These are phyloP conservation scores for Dictyostelium citrinum DNA, from an alignment of 78 protist species.

Conservation along the genomic window DNA sequence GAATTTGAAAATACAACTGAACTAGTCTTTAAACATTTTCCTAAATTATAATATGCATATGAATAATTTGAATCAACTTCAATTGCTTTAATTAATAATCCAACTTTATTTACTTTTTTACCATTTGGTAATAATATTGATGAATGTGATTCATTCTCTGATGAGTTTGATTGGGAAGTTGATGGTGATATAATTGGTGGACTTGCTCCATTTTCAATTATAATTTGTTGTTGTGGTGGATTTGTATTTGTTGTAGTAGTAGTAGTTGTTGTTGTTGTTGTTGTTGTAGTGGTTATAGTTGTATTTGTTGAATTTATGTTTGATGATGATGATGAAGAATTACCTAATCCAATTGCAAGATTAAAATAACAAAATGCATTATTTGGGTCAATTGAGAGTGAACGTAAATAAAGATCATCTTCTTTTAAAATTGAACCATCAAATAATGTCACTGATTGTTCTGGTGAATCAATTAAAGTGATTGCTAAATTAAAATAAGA, in stretches of 20 bases:
- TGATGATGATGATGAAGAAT: neutral
- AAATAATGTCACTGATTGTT: neutral
- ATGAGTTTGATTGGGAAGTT: neutral
- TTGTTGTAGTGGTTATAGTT: neutral
- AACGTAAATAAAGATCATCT: neutral
- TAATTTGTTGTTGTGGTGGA: neutral
- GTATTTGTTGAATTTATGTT: neutral
- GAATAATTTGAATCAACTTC: neutral
- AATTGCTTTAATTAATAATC: neutral
- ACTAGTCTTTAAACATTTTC: neutral
- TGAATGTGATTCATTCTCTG: neutral
- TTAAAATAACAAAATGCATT: constrained; percentile 8
- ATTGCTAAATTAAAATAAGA: constrained; percentile 3
- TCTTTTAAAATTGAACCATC: neutral
- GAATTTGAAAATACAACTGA: neutral
- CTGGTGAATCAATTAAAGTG: neutral
- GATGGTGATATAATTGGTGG: neutral
- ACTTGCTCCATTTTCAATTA: neutral
- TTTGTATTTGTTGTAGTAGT: neutral
- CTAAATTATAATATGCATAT: neutral
- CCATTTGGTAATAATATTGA: neutral
- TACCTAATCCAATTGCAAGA: neutral
- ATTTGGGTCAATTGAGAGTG: neutral
- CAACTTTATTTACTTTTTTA: neutral
- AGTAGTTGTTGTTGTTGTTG: neutral